phyloP scores from a whole-genome alignment of 2,329 filamentous ascomycete species.

The Aspergillus oerlinghausenensis region DNA sequence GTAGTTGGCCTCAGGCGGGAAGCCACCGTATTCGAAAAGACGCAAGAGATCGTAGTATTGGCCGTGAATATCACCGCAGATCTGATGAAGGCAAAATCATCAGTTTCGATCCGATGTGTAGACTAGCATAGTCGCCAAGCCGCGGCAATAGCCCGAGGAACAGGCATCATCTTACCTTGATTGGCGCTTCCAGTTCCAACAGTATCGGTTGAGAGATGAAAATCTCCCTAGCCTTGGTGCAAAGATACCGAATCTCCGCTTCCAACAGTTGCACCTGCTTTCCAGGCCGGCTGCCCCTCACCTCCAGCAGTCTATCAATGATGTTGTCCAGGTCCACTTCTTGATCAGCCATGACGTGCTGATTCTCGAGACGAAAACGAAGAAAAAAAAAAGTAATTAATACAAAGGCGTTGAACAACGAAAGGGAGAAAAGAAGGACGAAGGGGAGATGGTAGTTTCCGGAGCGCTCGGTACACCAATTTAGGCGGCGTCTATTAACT shows the following conservation, averaged over 20 bases:
- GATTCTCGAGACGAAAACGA: constrained; percentile 29
- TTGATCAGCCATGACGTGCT: constrained; percentile 64
- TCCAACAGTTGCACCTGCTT: constrained; percentile 98
- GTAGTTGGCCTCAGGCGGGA: constrained; percentile 98
- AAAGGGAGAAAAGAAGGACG: constrained; percentile 20
- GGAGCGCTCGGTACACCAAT: constrained; percentile 25
- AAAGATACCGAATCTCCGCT: constrained; percentile 92
- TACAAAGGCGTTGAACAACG: constrained; percentile 15
- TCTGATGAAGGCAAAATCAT: constrained; percentile 53
- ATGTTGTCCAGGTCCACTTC: constrained; percentile 99
- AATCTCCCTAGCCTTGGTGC: constrained; percentile 97
- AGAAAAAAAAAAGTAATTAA: constrained; percentile 19
- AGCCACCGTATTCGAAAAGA: constrained; percentile 96
- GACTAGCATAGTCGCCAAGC: not conserved
- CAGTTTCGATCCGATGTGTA: constrained; percentile 5
- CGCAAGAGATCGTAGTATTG: constrained; percentile 98
- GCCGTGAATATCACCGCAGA: constrained; percentile 98
- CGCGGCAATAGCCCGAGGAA: not conserved
- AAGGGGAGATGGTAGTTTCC: constrained; percentile 27
- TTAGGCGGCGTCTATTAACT: constrained; percentile 33
- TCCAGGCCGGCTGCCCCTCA: constrained; percentile 92
- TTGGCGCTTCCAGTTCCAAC: constrained; percentile 94
- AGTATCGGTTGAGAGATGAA: constrained; percentile 99
- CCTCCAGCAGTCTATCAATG: constrained; percentile 96
- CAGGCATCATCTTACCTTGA: constrained; percentile 67